These are phyloP conservation scores for Hortiboletus rubellus DNA, from an alignment of 1,284 basidiomycete species.

Conservation along the genomic window DNA sequence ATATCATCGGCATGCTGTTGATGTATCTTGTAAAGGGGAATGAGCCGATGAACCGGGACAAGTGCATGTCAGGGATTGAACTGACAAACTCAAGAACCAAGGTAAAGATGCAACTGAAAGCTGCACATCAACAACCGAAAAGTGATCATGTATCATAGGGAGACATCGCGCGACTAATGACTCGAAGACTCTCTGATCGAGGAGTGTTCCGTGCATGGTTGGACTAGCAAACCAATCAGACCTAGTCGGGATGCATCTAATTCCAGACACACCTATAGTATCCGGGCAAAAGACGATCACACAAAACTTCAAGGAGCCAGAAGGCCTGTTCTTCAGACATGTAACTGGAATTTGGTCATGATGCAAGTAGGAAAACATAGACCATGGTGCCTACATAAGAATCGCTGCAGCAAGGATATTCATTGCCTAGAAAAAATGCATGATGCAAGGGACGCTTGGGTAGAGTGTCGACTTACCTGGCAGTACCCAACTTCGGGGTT, in stretches of 20 bases:
- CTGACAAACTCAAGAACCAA: conserved; percentile 94
- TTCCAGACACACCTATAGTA: conserved; percentile 83
- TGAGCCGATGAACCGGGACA: conserved; percentile 1
- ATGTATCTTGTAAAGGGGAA: conserved; percentile 64
- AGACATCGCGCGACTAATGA: conserved; percentile 90
- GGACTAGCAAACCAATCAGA: conserved; percentile 52
- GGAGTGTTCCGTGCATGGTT: conserved; percentile 97
- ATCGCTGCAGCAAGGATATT: conserved; percentile 93
- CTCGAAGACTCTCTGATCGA: conserved; percentile 98
- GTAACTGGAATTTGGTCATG: conserved; percentile 58
- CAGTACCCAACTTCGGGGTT: conserved; percentile 94
- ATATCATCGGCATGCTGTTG: conserved; percentile 99
- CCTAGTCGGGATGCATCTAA: background rate
- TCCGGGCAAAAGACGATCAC: conserved; percentile 92
- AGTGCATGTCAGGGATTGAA: conserved; percentile 1
- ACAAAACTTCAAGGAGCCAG: conserved; percentile 95
- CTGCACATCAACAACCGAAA: conserved; percentile 90
- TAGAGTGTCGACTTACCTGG: conserved; percentile 50
- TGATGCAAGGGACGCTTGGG: background rate
- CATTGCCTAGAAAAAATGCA: conserved; percentile 66
- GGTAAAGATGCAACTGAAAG: conserved; percentile 96
- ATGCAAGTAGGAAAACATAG: conserved; percentile 8
- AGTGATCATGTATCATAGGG: conserved; percentile 94
- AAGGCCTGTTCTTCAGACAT: conserved; percentile 99
- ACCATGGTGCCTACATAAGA: conserved; percentile 63